A percentile compares a stretch with the other conserved stretches of the same genome.
phyloP scores from a whole-genome alignment of 2,329 filamentous ascomycete genomes.

The Tothia fuscella region DNA sequence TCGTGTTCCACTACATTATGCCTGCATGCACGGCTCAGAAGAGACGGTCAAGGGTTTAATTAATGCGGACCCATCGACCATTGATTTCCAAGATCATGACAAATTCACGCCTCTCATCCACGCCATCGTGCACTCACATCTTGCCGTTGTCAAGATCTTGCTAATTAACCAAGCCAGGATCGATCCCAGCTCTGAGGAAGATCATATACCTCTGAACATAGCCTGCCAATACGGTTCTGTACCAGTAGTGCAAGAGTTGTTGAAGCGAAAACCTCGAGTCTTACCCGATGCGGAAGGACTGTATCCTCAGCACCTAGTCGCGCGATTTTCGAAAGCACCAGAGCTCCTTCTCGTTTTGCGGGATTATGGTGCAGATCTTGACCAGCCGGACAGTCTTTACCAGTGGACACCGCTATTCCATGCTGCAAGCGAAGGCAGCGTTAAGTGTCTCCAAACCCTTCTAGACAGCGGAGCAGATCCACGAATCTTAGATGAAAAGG shows the following conservation, averaged over 20 bases:
- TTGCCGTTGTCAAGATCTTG: constrained; percentile 68
- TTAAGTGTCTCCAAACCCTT: constrained; percentile 72
- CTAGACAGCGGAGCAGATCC: constrained; percentile 68
- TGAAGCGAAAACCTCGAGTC: constrained; percentile 68
- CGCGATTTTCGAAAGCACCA: constrained; percentile 72
- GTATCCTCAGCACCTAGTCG: constrained; percentile 93
- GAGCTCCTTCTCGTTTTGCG: constrained; percentile 69
- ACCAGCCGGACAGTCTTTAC: constrained; percentile 91
- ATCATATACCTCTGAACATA: constrained; percentile 88
- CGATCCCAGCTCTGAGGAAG: constrained; percentile 72
- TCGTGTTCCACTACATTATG: constrained; percentile 85
- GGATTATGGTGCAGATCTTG: constrained; percentile 70
- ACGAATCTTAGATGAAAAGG: constrained; percentile 80
- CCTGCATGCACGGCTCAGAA: constrained; percentile 83
- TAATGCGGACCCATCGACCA: constrained; percentile 56
- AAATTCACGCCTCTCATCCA: constrained; percentile 96
- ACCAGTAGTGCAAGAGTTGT: constrained; percentile 70
- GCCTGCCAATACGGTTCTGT: constrained; percentile 88
- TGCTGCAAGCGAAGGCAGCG: constrained; percentile 89
- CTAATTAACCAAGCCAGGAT: constrained; percentile 63
- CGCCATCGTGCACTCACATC: constrained; percentile 77
- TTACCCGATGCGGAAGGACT: constrained; percentile 92
- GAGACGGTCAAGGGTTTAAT: constrained; percentile 71
- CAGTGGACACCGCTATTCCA: constrained; percentile 96
- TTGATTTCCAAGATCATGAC: constrained; percentile 86